Evolutionary conservation across 139 green algal genomes (phyloP), one percentile per base, ranked within the genome.

Genomic region (Asterochloris erici): DNA sequence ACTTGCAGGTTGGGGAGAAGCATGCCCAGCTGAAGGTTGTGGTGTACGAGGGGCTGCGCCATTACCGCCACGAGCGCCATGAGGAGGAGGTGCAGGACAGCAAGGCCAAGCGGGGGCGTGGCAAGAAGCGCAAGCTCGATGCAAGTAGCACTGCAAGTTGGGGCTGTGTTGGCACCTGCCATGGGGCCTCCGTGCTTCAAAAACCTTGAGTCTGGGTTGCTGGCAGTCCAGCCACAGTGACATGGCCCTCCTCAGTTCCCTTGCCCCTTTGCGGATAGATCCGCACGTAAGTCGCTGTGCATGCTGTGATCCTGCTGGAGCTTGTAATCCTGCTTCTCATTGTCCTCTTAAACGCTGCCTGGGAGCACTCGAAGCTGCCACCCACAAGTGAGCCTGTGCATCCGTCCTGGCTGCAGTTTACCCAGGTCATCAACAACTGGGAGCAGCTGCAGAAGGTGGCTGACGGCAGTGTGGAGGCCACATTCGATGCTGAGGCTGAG

Each of bases 1-100:
- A 38, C 71, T 77, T 64, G 79, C 79, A 84, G 80, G 54, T 79
- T 26, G 60, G 19, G 54, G 27, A 69, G 28, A 77, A 84, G 68
- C 71, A 77, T 27, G 79, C 68, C 54, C 73, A 28, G 24, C 79
- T 86, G 26, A 79, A 73, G 38, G 88, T 92, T 13, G 64, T 78
- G 16, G 86, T 91, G 77, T 91, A 91, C 70, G 86, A 90, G 17
- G 89, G 89, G 0, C 76, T 92, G 27, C 64, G 66, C 23, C 88
- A 78, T 64, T 78, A 91, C 64, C 75, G 79, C 12, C 21, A 73
- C 54, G 83, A 87, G 24, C 81, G 78, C 10, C 26, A 75, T 64
- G 84, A 89, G 26, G 79, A 68, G 23, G 64, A 21, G 19, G 66
- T 73, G 21, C 66, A 73, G 19, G 23, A 73, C 66, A 21, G 66